Percentiles rank a stretch among this genome's conserved stretches.
These are phyloP conservation scores for Lindgomyces ingoldianus DNA, from an alignment of 495 filamentous ascomycete species.

Conservation along the genomic window DNA sequence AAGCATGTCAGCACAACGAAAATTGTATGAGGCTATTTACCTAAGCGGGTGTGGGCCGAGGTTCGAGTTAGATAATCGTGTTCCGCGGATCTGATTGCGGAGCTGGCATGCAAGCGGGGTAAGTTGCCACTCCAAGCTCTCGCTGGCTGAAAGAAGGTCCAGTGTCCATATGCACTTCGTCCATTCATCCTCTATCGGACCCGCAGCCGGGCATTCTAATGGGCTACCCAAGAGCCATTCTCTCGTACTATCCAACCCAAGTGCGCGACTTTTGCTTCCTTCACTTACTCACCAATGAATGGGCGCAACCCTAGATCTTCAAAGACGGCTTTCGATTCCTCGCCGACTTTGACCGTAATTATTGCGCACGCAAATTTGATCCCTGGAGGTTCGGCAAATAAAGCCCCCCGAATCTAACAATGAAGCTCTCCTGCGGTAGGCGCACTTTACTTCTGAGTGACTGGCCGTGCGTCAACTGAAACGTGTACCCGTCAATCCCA, in stretches of 20 bases:
- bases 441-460: background rate
- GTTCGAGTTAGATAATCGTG: background rate
- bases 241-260: background rate
- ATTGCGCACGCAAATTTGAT: no score
- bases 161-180: background rate
- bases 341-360: background rate
- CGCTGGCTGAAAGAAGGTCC: background rate
- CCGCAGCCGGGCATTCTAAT: background rate
- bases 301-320: background rate
- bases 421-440: background rate
- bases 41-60: conserved; percentile 26
- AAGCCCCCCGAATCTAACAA: background rate
- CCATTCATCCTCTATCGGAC: background rate
- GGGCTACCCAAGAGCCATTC: background rate
- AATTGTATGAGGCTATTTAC: conserved; percentile 29
- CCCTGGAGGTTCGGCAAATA: background rate
- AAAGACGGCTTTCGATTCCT: background rate
- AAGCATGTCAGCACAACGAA: conserved; percentile 37
- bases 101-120: conserved; percentile 5
- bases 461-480: background rate
- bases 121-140: background rate
- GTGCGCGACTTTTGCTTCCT: background rate
- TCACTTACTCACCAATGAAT: background rate
- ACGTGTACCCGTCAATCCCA: conserved; percentile 41
- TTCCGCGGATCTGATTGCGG: background rate